These are phyloP conservation scores for Poteriospumella lacustris DNA, from an alignment of 108 stramenopile species.

Conservation along the genomic window DNA sequence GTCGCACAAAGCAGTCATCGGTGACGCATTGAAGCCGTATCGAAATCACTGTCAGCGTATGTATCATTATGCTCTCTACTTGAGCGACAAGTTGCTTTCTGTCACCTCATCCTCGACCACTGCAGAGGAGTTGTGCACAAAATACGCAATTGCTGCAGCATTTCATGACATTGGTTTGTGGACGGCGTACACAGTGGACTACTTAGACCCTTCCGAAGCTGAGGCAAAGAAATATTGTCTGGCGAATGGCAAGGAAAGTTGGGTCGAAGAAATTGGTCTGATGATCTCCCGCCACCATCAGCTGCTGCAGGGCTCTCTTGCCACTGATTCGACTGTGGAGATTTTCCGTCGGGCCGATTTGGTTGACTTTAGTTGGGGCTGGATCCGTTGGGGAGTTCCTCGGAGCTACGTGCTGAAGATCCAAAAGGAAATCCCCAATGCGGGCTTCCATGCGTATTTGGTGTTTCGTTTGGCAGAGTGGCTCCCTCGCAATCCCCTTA, in stretches of 20 bases:
- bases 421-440: background rate
- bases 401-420: background rate
- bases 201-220: background rate
- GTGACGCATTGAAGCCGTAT: no score
- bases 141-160: background rate
- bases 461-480: background rate
- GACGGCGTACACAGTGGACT: background rate
- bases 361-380: background rate
- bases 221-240: background rate
- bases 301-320: background rate
- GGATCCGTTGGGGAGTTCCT: background rate
- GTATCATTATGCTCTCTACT: no score
- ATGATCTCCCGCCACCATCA: background rate
- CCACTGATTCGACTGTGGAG: background rate
- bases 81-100: no score
- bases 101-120: no score
- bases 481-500: background rate
- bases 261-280: background rate
- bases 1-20: no score
- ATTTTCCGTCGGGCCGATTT: background rate
- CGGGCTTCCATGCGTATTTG: background rate
- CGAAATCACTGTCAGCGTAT: no score
- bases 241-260: no score
- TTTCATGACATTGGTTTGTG: slow-evolving; percentile 24
- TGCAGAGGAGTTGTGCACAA: no score